Evolutionary conservation across 2,329 filamentous ascomycete species (phyloP).

Genomic region (Pestalotiopsis sp.): DNA sequence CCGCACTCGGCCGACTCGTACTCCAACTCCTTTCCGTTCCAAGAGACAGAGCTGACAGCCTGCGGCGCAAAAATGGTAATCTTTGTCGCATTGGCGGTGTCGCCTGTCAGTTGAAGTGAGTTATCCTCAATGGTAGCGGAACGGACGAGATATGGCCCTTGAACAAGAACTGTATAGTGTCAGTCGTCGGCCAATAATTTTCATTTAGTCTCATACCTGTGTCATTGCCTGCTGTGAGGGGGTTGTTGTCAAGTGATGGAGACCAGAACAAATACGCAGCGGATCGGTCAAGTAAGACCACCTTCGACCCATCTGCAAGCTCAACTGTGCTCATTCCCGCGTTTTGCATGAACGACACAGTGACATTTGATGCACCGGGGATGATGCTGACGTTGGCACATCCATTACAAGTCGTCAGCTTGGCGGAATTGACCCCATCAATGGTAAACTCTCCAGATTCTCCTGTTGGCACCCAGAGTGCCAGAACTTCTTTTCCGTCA

Average conservation of each 20-base stretch:
- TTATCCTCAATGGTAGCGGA: conserved; percentile 38
- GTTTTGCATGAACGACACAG: conserved; percentile 50
- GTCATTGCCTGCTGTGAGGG: conserved; percentile 44
- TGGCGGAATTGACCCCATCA: conserved; percentile 39
- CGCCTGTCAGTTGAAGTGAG: conserved; percentile 46
- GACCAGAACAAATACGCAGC: conserved; percentile 61
- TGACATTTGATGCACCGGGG: conserved; percentile 40
- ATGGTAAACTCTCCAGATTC: conserved; percentile 58
- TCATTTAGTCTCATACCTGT: conserved; percentile 38
- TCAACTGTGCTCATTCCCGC: conserved; percentile 50
- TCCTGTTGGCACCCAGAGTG: conserved; percentile 56
- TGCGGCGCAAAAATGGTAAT: conserved; percentile 52
- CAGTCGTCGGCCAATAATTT: neutral
- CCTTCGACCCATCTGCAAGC: conserved; percentile 47
- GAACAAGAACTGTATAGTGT: conserved; percentile 46
- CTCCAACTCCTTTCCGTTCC: conserved; percentile 49
- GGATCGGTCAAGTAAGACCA: conserved; percentile 56
- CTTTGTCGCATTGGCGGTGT: conserved; percentile 41
- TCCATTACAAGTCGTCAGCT: conserved; percentile 39
- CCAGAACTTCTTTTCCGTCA: conserved; percentile 48
- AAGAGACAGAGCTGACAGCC: conserved; percentile 45
- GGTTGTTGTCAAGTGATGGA: conserved; percentile 50
- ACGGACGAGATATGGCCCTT: conserved; percentile 56
- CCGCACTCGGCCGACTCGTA: conserved; percentile 30
- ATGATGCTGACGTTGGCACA: conserved; percentile 45